These are phyloP conservation scores for Nemania serpens DNA, from an alignment of 2,329 filamentous ascomycete genomes.

Conservation along the genomic window DNA sequence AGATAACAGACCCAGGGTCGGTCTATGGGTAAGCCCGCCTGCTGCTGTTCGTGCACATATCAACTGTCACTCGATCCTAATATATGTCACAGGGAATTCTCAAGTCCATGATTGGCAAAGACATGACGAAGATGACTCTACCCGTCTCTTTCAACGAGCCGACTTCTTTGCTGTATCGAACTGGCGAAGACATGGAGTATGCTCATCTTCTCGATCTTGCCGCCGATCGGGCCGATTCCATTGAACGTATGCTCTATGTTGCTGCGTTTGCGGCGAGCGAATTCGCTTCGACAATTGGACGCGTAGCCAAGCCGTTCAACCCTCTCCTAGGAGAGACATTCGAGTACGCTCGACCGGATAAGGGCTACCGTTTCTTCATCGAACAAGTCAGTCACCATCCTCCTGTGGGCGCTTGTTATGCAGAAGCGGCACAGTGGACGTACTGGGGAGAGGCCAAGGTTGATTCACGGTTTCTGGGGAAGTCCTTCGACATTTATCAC, in stretches of 20 bases:
- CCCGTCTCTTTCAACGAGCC: constrained; percentile 99
- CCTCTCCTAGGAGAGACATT: constrained; percentile 95
- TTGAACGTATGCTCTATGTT: constrained; percentile 91
- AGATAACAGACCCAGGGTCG: constrained; percentile 91
- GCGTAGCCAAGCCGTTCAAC: constrained; percentile 98
- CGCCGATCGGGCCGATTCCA: constrained; percentile 81
- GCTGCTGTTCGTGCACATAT: not conserved
- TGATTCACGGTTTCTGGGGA: constrained; percentile 96
- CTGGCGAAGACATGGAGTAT: constrained; percentile 98
- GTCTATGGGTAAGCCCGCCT: constrained; percentile 77
- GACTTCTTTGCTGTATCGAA: constrained; percentile 91
- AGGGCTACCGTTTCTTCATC: constrained; percentile 97
- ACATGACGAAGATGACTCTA: constrained; percentile 99
- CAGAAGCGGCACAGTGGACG: constrained; percentile 91
- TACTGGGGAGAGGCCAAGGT: constrained; percentile 97
- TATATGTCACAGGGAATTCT: constrained; percentile 72
- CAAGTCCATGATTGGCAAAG: constrained; percentile 99
- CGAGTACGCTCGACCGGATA: constrained; percentile 93
- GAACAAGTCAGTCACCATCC: constrained; percentile 99
- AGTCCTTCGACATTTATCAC: constrained; percentile 95
- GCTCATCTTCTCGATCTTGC: constrained; percentile 89
- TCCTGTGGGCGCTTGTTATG: constrained; percentile 89
- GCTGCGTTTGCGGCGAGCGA: constrained; percentile 95
- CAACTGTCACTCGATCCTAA: constrained; percentile 32
- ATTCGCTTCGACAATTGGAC: constrained; percentile 94